Base-by-base conservation (phyloP, 2,329 filamentous ascomycete genomes). In the Aureobasidium sp. region DNA sequence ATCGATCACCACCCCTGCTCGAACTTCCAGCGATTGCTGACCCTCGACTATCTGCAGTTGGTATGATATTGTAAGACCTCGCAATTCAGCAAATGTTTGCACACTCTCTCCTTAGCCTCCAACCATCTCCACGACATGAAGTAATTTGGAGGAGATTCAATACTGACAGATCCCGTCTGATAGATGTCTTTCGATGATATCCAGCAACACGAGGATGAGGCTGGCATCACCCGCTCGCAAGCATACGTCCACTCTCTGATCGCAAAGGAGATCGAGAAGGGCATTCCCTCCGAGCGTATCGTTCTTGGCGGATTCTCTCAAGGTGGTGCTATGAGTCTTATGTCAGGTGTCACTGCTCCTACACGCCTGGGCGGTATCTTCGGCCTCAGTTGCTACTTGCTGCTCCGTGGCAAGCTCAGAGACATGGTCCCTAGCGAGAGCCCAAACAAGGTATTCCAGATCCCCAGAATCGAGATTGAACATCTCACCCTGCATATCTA, bases 241-340 rank as follows among this genome's bases (percentile, higher is more conserved):
- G 83, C 85, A 45, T 91, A 91, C 76, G 85, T 97, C 74, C 87
- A 91, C 75, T 77, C 77, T 42, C 82, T 97, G 58, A 89, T 97
- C 74, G 85, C 90, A 70, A 78, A 85, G 64, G 91, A 97, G 76
- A 85, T 96, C 59, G 84, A 88, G 61, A 82, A 86, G 60, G 91
- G 91, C 63, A 94, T 97, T 67, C 84, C 90, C 0, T 80, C 90
- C 0, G 85, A 89, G 62, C 88, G 92, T 58, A 91, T 99, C 69
- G 84, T 97, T n/a, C 77, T 97, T 6, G 93, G 90, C 36, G 89
- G 90, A 42, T 94, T 93, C 79, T 89, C 85, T 30, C 84, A 97
- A 75, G 93, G 93, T 62, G 93, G 90, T 58, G 91, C 91, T 62
- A 91, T 97, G 81, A 85, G 90, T 25, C 75, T 97, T 42, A 85